These are phyloP conservation scores for Zalaria obscura DNA, from an alignment of 2,329 filamentous ascomycete genomes.

Conservation along the genomic window DNA sequence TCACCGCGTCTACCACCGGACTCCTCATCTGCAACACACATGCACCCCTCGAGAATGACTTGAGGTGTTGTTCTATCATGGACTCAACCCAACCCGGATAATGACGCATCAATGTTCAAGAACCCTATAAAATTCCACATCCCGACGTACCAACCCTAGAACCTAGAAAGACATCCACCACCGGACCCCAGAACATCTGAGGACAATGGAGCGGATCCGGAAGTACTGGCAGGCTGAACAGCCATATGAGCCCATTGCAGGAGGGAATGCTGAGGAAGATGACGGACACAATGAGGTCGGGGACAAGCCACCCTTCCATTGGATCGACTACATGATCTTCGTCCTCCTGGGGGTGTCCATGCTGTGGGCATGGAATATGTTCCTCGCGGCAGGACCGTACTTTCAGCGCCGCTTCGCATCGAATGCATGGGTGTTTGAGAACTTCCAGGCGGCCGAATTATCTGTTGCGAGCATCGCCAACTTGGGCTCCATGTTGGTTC, in stretches of 20 bases:
- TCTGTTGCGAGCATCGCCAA: constrained; percentile 78
- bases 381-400: constrained; percentile 86
- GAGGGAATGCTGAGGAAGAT: constrained; percentile 9
- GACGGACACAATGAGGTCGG: constrained; percentile 4
- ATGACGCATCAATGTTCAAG: too few relatives aligned
- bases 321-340: constrained; percentile 77
- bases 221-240: constrained; percentile 16
- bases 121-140: too few relatives aligned
- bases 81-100: too few relatives aligned
- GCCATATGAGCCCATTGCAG: constrained; percentile 15
- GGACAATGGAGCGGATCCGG: constrained; percentile 13
- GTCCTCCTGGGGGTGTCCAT: constrained; percentile 76
- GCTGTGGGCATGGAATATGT: constrained; percentile 99
- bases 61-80: too few relatives aligned
- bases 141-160: background rate
- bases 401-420: constrained; percentile 69
- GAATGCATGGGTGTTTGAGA: constrained; percentile 55
- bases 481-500: constrained; percentile 57
- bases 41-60: background rate
- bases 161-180: background rate
- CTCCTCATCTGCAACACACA: background rate
- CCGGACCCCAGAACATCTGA: background rate
- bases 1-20: background rate
- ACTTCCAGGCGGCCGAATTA: constrained; percentile 83
- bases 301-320: constrained; percentile 48